phyloP scores from a whole-genome alignment of 192 early-diverging fungal species.

The Coemansia sp. region DNA sequence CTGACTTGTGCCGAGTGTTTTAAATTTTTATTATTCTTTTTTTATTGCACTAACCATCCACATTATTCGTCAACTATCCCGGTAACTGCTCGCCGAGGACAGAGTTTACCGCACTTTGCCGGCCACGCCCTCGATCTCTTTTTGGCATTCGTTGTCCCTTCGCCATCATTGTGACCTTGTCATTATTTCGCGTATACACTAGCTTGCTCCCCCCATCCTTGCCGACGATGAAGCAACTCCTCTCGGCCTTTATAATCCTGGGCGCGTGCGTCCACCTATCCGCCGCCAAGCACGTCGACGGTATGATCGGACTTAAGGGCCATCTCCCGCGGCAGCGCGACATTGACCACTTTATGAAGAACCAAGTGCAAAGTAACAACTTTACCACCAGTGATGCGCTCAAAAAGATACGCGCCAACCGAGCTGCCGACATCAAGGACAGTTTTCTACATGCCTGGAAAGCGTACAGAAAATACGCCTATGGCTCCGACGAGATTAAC shows the following conservation, averaged over 20 bases:
- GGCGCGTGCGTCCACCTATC: constrained; percentile 20
- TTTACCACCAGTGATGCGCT: constrained; percentile 35
- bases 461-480: constrained; percentile 76
- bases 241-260: constrained; percentile 21
- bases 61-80: background rate
- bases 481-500: constrained; percentile 75
- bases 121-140: background rate
- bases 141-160: background rate
- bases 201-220: background rate
- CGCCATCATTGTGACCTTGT: background rate
- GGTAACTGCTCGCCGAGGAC: background rate
- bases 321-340: constrained; percentile 35
- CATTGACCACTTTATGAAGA: constrained; percentile 25
- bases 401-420: constrained; percentile 56
- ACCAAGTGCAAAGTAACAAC: constrained; percentile 42
- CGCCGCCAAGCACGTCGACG: constrained; percentile 30
- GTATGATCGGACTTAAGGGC: constrained; percentile 45
- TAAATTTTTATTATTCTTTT: background rate
- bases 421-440: constrained; percentile 59
- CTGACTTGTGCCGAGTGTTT: background rate
- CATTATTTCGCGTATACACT: background rate
- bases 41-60: background rate
- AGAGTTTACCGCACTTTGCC: background rate
- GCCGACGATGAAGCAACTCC: constrained; percentile 25
- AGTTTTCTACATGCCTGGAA: constrained; percentile 72